Percentiles rank a stretch among this genome's conserved stretches.
Conservation (phyloP, 352 stramenopile species). For the Globisporangium nagaii region DNA sequence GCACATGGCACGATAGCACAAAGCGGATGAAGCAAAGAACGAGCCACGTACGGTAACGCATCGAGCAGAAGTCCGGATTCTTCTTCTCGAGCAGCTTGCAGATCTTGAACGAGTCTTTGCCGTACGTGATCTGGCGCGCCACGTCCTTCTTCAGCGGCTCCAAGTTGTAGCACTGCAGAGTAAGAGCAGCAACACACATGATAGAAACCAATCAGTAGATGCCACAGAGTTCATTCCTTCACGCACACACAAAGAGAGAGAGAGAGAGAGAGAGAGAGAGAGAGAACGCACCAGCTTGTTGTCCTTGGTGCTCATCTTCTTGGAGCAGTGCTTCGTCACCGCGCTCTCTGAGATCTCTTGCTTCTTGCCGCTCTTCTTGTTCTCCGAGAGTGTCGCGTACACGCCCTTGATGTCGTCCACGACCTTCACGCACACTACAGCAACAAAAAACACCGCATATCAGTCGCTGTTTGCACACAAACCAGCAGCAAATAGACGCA, state of each 20-base stretch:
- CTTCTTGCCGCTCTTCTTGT: constrained; percentile 76
- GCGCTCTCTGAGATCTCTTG: constrained; percentile 75
- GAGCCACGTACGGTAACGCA: constrained; percentile 92
- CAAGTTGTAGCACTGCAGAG: constrained; percentile 90
- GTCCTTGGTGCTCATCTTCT: constrained; percentile 85
- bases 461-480: background rate
- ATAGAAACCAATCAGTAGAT: too few species aligned
- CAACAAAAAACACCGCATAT: background rate
- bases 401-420: constrained; percentile 80
- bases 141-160: constrained; percentile 93
- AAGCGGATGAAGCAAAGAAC: background rate
- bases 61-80: constrained; percentile 92
- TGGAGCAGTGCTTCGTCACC: constrained; percentile 83
- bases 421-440: constrained; percentile 89
- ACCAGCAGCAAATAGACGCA: background rate
- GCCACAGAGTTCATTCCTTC: too few species aligned
- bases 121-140: constrained; percentile 88
- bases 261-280: too few species aligned
- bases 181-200: background rate
- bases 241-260: too few species aligned
- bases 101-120: constrained; percentile 91
- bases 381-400: constrained; percentile 55
- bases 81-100: constrained; percentile 93
- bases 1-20: background rate
- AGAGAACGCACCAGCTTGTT: constrained; percentile 89